Conservation (phyloP, 371 early-diverging fungal species). For the Gilbertella persicaria region DNA sequence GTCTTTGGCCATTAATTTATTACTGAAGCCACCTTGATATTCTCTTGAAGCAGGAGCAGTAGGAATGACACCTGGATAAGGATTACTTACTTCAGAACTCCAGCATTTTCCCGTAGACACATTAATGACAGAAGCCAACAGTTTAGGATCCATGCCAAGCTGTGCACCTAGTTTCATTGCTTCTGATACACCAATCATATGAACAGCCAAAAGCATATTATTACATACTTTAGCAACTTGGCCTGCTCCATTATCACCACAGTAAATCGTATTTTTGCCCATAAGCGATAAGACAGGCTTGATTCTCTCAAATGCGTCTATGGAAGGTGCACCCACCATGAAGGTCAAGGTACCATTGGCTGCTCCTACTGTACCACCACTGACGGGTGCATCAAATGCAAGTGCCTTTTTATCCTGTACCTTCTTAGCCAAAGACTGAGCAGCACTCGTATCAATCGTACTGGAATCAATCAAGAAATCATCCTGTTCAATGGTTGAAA, state of each 20-base stretch:
- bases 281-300: slow-evolving; percentile 74
- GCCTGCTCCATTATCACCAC: slow-evolving; percentile 88
- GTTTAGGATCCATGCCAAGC: slow-evolving; percentile 88
- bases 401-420: slow-evolving; percentile 60
- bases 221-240: slow-evolving; percentile 97
- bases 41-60: slow-evolving; percentile 83
- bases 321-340: slow-evolving; percentile 88
- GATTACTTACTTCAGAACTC: slow-evolving; percentile 92
- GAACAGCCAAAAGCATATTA: slow-evolving; percentile 93
- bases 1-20: slow-evolving; percentile 93
- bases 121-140: slow-evolving; percentile 87
- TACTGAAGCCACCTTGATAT: slow-evolving; percentile 92
- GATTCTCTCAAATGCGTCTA: slow-evolving; percentile 62
- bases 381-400: slow-evolving; percentile 95
- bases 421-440: slow-evolving; percentile 65
- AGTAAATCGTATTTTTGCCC: slow-evolving; percentile 95
- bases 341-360: slow-evolving; percentile 92
- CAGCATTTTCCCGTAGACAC: slow-evolving; percentile 89
- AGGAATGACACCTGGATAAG: slow-evolving; percentile 83
- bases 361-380: slow-evolving; percentile 92
- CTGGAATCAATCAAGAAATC: slow-evolving; percentile 85
- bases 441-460: slow-evolving; percentile 85
- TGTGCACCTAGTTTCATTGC: slow-evolving; percentile 87
- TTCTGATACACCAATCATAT: slow-evolving; percentile 94
- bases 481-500: slow-evolving; percentile 49